Conservation (phyloP, 75 land plant genomes). For the Picea sitchensis region DNA sequence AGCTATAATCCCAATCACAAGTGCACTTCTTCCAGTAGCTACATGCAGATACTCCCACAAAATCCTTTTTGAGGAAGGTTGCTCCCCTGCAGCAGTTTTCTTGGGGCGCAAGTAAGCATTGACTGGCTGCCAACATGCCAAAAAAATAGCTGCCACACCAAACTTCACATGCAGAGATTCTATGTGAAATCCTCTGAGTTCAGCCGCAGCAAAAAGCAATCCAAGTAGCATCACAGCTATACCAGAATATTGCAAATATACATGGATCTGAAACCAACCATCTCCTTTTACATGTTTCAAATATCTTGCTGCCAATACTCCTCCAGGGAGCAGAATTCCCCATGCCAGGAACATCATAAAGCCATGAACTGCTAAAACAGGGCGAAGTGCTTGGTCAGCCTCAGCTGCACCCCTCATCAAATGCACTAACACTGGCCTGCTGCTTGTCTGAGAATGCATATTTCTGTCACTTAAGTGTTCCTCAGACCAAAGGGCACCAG, state of each 20-base stretch:
- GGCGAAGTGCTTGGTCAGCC: slow-evolving; percentile 87
- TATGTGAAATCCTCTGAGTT: slow-evolving; percentile 71
- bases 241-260: slow-evolving; percentile 90
- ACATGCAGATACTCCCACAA: slow-evolving; percentile 68
- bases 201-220: slow-evolving; percentile 94
- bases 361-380: slow-evolving; percentile 98
- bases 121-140: slow-evolving; percentile 70
- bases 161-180: slow-evolving; percentile 81
- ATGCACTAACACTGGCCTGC: slow-evolving; percentile 60
- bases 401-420: slow-evolving; percentile 91
- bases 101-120: slow-evolving; percentile 84
- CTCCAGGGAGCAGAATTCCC: slow-evolving; percentile 94
- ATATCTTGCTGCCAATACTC: slow-evolving; percentile 89
- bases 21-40: slow-evolving; percentile 63
- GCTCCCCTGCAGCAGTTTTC: slow-evolving; percentile 56
- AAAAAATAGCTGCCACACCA: slow-evolving; percentile 66
- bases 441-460: slow-evolving; percentile 84
- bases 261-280: slow-evolving; percentile 93
- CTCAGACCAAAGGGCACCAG: slow-evolving; percentile 87
- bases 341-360: slow-evolving; percentile 99
- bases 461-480: slow-evolving; percentile 71
- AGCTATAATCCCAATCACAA: slow-evolving; percentile 67
- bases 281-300: slow-evolving; percentile 90
- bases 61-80: slow-evolving; percentile 34
- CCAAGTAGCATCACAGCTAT: slow-evolving; percentile 80